Conservation (phyloP, 768 basidiomycete genomes). For the Leccinum longicurvipes region DNA sequence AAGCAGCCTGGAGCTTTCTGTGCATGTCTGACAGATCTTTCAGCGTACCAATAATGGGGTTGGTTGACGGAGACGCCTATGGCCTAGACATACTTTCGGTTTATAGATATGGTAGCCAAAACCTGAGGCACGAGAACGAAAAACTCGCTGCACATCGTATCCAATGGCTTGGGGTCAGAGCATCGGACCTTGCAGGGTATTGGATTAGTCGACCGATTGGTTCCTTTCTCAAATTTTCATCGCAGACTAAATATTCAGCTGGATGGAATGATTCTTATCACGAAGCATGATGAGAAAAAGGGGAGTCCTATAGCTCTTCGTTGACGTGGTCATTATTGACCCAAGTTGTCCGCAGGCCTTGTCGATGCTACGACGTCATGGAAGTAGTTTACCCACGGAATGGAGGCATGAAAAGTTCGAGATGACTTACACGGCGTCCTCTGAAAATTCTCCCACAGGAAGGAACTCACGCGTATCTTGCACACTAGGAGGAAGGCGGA, state of each 20-base stretch:
- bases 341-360: slow-evolving; percentile 49
- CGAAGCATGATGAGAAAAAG: slow-evolving; percentile 72
- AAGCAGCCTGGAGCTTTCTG: slow-evolving; percentile 8
- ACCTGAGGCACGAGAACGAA: slow-evolving; percentile 65
- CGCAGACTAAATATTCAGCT: slow-evolving; percentile 56
- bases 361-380: slow-evolving; percentile 51
- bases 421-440: background rate
- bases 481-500: slow-evolving; percentile 87
- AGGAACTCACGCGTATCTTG: slow-evolving; percentile 78
- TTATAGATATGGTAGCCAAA: slow-evolving; percentile 76
- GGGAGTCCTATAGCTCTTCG: slow-evolving; percentile 32
- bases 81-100: slow-evolving; percentile 90
- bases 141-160: slow-evolving; percentile 67
- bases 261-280: slow-evolving; percentile 66
- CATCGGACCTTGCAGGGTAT: slow-evolving; percentile 65
- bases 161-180: slow-evolving; percentile 76
- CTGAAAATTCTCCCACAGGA: slow-evolving; percentile 41
- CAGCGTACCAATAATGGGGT: slow-evolving; percentile 72
- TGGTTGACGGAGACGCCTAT: slow-evolving; percentile 91
- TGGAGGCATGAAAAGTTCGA: slow-evolving; percentile 63
- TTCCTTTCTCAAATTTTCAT: background rate
- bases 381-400: slow-evolving; percentile 43
- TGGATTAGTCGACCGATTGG: slow-evolving; percentile 8
- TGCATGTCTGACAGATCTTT: background rate
- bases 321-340: background rate